Conservation (phyloP, 441 rosid species). For the Gossypium schwendimanii region DNA sequence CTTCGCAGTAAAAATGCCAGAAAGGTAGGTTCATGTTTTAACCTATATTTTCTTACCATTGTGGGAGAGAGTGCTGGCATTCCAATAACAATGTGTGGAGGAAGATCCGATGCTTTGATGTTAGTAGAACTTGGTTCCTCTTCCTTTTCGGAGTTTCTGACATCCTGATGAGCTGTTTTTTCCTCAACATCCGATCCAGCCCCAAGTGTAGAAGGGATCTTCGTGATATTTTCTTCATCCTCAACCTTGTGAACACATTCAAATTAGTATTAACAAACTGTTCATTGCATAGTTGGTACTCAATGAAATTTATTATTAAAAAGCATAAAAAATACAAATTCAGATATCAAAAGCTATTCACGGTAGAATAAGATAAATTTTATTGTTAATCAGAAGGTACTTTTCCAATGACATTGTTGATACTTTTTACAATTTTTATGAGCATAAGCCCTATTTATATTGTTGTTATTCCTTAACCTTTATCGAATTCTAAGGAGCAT, state of each 20-base stretch:
- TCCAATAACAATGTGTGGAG: slow-evolving; percentile 73
- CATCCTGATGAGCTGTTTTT: slow-evolving; percentile 33
- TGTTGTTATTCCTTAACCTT: not conserved
- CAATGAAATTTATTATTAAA: not conserved
- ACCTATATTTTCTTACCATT: slow-evolving; percentile 50
- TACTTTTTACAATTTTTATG: not conserved
- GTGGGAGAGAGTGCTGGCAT: slow-evolving; percentile 99
- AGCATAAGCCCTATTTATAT: not conserved
- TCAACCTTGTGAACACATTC: slow-evolving; percentile 60
- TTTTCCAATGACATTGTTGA: not conserved
- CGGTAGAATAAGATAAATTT: slow-evolving; percentile 8
- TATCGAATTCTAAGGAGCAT: not conserved
- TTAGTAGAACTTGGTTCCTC: slow-evolving; percentile 38
- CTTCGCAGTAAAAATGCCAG: slow-evolving; percentile 15
- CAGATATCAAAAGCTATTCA: slow-evolving; percentile 10
- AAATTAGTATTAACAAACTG: slow-evolving; percentile 18
- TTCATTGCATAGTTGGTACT: slow-evolving; percentile 9
- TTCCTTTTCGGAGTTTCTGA: slow-evolving; percentile 28
- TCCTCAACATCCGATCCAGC: slow-evolving; percentile 45
- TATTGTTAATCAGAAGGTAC: not conserved
- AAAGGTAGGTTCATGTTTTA: slow-evolving; percentile 14
- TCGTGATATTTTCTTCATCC: slow-evolving; percentile 71
- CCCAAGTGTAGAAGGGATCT: slow-evolving; percentile 41
- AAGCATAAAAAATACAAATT: not conserved
- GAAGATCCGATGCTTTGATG: slow-evolving; percentile 45